Conservation (phyloP, 2,329 filamentous ascomycete genomes). For the Leptographium wingfieldii region DNA sequence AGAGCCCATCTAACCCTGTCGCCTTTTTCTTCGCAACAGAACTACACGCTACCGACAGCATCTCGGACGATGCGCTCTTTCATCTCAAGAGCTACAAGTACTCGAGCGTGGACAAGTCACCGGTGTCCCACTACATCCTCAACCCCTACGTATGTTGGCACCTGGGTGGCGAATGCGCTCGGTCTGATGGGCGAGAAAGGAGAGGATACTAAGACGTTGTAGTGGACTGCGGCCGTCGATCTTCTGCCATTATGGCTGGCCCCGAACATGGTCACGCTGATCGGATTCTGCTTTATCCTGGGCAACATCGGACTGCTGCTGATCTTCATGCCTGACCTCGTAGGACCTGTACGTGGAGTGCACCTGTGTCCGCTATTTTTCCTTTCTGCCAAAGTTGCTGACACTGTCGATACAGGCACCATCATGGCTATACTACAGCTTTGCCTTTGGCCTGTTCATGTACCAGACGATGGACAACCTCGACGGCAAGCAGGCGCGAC, state of each 20-base stretch:
- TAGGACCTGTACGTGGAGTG: conserved; percentile 59
- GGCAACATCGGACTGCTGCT: conserved; percentile 64
- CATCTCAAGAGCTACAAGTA: conserved; percentile 97
- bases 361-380: neutral
- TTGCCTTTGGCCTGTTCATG: conserved; percentile 93
- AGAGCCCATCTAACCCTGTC: neutral
- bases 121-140: conserved; percentile 84
- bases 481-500: conserved; percentile 90
- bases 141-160: conserved; percentile 71
- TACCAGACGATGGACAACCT: conserved; percentile 99
- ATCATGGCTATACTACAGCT: conserved; percentile 90
- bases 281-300: conserved; percentile 91
- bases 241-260: conserved; percentile 90
- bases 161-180: neutral
- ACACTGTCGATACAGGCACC: conserved; percentile 47
- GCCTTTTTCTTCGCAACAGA: neutral
- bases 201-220: neutral
- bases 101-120: conserved; percentile 90
- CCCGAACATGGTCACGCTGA: conserved; percentile 91
- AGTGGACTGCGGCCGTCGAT: conserved; percentile 97
- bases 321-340: conserved; percentile 75
- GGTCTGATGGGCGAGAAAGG: neutral
- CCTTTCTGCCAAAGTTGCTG: neutral
- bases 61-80: conserved; percentile 81
- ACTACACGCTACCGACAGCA: conserved; percentile 41